Base-by-base conservation (phyloP, 352 stramenopile species). In the Globisporangium sylvaticum region DNA sequence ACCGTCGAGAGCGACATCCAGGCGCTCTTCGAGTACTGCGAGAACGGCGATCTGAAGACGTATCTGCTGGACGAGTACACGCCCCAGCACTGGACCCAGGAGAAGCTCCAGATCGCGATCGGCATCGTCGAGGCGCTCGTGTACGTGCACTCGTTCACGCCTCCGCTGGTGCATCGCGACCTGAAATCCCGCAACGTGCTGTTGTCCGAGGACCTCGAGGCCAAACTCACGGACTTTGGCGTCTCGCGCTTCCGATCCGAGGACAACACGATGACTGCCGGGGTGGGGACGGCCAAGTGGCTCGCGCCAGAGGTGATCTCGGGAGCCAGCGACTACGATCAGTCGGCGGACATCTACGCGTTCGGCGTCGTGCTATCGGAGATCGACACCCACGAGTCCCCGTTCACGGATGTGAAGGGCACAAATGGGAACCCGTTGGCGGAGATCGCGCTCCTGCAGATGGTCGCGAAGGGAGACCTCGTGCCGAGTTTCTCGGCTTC, bases 61-160 rank as follows among this genome's bases (percentile, higher is more conserved):
- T 79, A 80, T 22, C 65, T 91, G 3, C 42, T 75, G 27, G 55
- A 64, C 0, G 53, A 55, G n/a, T 64, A 65, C 4, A 65, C 68
- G 20, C 37, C 63, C 3, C 48, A 52, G 39, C 42, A 74, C 31
- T 90, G 80, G 82, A 75, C 69, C 32, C 32, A 66, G 1, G 69
- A 79, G 54, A 88, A 90, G 54, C 44, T 89, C 18, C 73, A 85
- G 46, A 64, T 91, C 6, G 81, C 78, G 6, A 74, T 87, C 1
- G 75, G 83, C 52, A 65, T 90, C 8, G 75, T 76, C 24, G 81
- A 91, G 52, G 83, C 79, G 15, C 70, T 91, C 8, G 76, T 86
- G 44, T 91, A 89, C 65, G 72, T 87, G n/a, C 81, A 91, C 67
- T 88, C 83, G 60, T 88, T 91, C 62, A 62, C 50, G 5, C 81